phyloP scores from a whole-genome alignment of 768 basidiomycete genomes.

The Kondoa malvinella region DNA sequence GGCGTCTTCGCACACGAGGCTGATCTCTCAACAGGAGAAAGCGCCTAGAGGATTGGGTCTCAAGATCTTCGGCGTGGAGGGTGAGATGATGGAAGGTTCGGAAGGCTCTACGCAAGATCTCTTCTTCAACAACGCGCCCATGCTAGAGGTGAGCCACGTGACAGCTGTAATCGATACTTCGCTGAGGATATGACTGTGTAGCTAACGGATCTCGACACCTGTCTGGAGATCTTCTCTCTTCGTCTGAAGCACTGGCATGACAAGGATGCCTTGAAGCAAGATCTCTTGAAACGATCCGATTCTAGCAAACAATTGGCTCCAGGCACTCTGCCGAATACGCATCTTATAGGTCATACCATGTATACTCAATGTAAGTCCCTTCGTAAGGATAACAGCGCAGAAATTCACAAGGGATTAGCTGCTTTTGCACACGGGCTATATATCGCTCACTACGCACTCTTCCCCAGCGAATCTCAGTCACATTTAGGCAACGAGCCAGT shows the following conservation, averaged over 20 bases:
- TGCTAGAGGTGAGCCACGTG: slow-evolving; percentile 8
- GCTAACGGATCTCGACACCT: slow-evolving; percentile 18
- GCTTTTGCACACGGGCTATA: slow-evolving; percentile 16
- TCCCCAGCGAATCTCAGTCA: slow-evolving; percentile 7
- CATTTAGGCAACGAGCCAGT: background rate
- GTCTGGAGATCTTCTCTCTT: slow-evolving; percentile 14
- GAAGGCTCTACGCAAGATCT: slow-evolving; percentile 15
- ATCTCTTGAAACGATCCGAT: slow-evolving; percentile 10
- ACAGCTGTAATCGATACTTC: background rate
- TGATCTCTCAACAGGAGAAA: no score
- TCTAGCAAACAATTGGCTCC: slow-evolving; percentile 14
- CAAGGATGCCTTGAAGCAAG: slow-evolving; percentile 1
- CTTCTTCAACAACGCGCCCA: slow-evolving; percentile 18
- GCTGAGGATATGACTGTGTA: no score
- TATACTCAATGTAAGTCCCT: slow-evolving; percentile 13
- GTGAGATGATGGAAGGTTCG: slow-evolving; percentile 7
- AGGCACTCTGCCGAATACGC: slow-evolving; percentile 7
- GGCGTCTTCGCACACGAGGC: no score
- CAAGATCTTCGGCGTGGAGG: slow-evolving; percentile 13
- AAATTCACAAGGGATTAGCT: slow-evolving; percentile 5
- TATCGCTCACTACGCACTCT: slow-evolving; percentile 13
- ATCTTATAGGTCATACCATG: slow-evolving; percentile 15
- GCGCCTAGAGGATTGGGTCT: slow-evolving; percentile 14
- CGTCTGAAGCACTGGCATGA: slow-evolving; percentile 15
- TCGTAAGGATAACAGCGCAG: background rate